phyloP scores from a whole-genome alignment of 2,329 filamentous ascomycete genomes.

The Neoscytalidium dimidiatum region DNA sequence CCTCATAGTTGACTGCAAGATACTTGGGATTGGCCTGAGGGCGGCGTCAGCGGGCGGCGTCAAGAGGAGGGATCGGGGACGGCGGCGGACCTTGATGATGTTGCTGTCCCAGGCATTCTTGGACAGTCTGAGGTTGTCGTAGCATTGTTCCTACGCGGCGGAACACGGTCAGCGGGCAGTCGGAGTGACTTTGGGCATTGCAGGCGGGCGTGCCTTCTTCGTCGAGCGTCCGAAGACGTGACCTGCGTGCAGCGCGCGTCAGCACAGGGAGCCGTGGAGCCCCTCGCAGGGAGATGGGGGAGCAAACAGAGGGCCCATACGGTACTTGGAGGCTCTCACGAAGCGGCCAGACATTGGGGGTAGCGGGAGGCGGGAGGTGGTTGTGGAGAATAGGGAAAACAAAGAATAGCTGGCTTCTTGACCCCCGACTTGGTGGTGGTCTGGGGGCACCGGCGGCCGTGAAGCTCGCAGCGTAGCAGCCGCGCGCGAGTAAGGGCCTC shows the following conservation, averaged over 20 bases:
- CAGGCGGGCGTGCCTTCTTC: conserved; percentile 64
- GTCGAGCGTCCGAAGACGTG: conserved; percentile 97
- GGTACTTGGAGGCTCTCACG: conserved; percentile 73
- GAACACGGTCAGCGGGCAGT: conserved; percentile 22
- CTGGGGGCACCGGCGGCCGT: conserved; percentile 15
- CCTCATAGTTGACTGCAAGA: conserved; percentile 97
- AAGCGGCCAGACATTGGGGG: conserved; percentile 67
- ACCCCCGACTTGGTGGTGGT: conserved; percentile 11
- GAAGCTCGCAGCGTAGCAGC: conserved; percentile 8
- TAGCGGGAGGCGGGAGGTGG: background rate
- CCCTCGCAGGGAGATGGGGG: conserved; percentile 26
- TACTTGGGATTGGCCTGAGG: conserved; percentile 89
- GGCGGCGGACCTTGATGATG: conserved; percentile 78
- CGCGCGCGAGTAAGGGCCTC: conserved; percentile 14
- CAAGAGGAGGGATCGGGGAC: conserved; percentile 28
- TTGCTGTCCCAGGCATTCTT: conserved; percentile 99
- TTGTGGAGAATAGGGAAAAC: background rate
- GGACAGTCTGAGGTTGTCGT: conserved; percentile 96
- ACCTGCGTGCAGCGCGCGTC: conserved; percentile 57
- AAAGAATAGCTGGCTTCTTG: conserved; percentile 17
- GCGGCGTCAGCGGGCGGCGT: conserved; percentile 28
- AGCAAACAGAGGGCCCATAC: conserved; percentile 49
- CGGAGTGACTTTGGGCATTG: background rate
- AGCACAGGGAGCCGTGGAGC: conserved; percentile 23
- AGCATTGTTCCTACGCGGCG: conserved; percentile 76